A percentile compares a stretch with the other conserved stretches of the same genome.
phyloP scores from a whole-genome alignment of 2,329 filamentous ascomycete genomes.

The Colletotrichum salicis region DNA sequence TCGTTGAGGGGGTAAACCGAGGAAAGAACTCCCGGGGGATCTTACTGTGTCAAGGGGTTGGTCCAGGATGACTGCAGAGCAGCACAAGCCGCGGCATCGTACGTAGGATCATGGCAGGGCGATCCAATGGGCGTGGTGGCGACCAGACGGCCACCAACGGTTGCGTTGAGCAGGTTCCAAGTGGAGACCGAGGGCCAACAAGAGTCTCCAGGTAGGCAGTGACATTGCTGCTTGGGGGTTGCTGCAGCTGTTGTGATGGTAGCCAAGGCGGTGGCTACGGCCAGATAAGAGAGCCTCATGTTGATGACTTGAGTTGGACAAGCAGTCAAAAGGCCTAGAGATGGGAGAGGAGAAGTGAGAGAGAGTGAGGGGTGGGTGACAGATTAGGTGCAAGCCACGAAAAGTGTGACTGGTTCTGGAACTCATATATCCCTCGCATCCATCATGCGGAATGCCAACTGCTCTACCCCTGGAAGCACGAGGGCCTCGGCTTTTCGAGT shows the following conservation, averaged over 20 bases:
- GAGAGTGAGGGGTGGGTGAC: not conserved
- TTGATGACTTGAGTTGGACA: slow-evolving; percentile 30
- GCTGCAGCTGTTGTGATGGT: slow-evolving; percentile 23
- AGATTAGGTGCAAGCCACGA: slow-evolving; percentile 1
- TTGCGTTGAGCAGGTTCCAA: slow-evolving; percentile 63
- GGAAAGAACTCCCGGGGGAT: not conserved
- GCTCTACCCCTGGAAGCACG: not conserved
- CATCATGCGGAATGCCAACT: not conserved
- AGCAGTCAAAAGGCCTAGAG: slow-evolving; percentile 14
- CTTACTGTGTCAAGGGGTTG: slow-evolving; percentile 49
- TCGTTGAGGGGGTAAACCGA: not conserved
- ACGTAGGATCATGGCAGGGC: slow-evolving; percentile 61
- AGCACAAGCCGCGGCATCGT: slow-evolving; percentile 56
- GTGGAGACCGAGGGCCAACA: slow-evolving; percentile 61
- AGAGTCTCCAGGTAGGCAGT: slow-evolving; percentile 61
- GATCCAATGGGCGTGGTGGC: slow-evolving; percentile 62
- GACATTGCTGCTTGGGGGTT: slow-evolving; percentile 44
- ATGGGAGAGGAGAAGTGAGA: not conserved
- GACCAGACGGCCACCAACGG: slow-evolving; percentile 62
- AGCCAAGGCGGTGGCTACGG: slow-evolving; percentile 35
- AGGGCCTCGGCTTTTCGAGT: slow-evolving; percentile 1
- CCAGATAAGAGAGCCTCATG: slow-evolving; percentile 32
- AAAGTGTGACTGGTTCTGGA: slow-evolving; percentile 10
- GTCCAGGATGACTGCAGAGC: slow-evolving; percentile 49
- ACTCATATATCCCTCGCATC: slow-evolving; percentile 31